Conservation (phyloP, 2,329 filamentous ascomycete species). For the Monilinia fructigena region DNA sequence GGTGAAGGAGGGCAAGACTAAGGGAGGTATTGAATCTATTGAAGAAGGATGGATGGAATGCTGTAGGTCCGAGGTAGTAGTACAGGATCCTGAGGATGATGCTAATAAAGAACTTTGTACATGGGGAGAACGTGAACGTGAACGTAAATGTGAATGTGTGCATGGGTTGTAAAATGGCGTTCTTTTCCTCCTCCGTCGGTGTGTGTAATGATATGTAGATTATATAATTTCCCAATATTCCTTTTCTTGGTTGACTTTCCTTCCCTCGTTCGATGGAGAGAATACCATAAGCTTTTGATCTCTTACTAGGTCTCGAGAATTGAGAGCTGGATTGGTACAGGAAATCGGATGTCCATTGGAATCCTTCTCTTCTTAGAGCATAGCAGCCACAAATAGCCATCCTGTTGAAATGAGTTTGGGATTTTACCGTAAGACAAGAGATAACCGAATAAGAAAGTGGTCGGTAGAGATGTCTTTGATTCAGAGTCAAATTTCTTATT, state of each 20-base stretch:
- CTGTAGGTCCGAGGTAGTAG: slow-evolving; percentile 11
- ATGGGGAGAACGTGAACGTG: background rate
- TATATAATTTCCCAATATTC: slow-evolving; percentile 6
- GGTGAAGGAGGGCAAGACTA: slow-evolving; percentile 6
- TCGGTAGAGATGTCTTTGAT: slow-evolving; percentile 2
- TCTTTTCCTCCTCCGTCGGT: background rate
- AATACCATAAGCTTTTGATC: background rate
- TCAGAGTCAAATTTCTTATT: slow-evolving; percentile 2
- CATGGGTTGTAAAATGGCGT: background rate
- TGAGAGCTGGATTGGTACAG: background rate
- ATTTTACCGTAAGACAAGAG: slow-evolving; percentile 10
- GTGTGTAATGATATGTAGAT: background rate
- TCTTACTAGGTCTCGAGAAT: slow-evolving; percentile 1
- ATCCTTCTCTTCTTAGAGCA: slow-evolving; percentile 6
- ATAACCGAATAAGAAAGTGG: slow-evolving; percentile 4
- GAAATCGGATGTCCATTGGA: slow-evolving; percentile 12
- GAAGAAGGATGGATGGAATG: slow-evolving; percentile 12
- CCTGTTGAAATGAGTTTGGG: background rate
- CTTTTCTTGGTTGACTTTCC: background rate
- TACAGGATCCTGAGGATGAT: slow-evolving; percentile 11
- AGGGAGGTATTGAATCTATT: background rate
- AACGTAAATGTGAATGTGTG: background rate
- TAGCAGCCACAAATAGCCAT: background rate
- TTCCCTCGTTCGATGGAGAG: background rate
- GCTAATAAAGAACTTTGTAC: slow-evolving; percentile 8